Evolutionary conservation across 257 asterid genomes (phyloP).

Genomic region (Solanum peruvianum): DNA sequence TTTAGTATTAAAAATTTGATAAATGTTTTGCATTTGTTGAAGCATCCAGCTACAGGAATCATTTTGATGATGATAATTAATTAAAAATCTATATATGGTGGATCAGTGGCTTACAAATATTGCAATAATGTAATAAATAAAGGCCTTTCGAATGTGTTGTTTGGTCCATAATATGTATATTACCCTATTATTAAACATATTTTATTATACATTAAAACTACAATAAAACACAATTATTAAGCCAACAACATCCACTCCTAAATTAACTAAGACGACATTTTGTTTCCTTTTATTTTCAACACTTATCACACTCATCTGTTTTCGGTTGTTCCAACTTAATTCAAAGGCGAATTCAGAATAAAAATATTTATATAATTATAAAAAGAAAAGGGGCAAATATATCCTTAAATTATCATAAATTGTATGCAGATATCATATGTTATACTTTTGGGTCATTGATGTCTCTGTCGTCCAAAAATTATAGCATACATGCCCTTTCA

Average conservation of each 20-base stretch:
- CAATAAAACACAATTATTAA: background rate
- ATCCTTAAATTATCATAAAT: no score
- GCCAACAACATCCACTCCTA: background rate
- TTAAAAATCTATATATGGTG: background rate
- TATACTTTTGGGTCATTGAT: no score
- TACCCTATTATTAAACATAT: background rate
- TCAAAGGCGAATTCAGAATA: background rate
- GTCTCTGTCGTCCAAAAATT: rapidly evolving
- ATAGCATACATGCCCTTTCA: no score
- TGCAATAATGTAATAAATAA: background rate
- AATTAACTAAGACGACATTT: background rate
- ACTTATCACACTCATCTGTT: background rate
- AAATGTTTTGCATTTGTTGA: background rate
- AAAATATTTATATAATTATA: no score
- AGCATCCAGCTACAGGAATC: background rate
- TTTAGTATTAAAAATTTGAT: background rate
- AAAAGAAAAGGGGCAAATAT: no score
- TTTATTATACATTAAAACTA: background rate
- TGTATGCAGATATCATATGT: no score
- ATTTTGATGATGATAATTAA: background rate
- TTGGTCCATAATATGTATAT: background rate
- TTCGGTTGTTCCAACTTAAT: background rate
- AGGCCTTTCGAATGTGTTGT: background rate
- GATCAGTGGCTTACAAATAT: background rate
- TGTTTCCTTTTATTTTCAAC: background rate